These are phyloP conservation scores for Hypholoma fasciculare DNA, from an alignment of 768 basidiomycete species.

Conservation along the genomic window DNA sequence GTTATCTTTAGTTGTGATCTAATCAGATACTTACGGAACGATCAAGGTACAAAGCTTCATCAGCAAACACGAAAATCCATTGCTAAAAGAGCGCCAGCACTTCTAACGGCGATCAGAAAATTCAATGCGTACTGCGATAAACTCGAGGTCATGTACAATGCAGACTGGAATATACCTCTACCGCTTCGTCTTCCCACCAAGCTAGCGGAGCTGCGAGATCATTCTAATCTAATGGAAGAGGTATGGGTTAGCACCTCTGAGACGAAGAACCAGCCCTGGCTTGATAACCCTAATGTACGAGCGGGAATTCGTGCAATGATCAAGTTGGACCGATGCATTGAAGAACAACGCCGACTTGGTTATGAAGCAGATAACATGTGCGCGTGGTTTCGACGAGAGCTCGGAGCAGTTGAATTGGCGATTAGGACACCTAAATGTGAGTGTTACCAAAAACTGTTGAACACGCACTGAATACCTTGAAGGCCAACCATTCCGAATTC, in stretches of 20 bases:
- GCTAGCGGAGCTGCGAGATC: constrained; percentile 23
- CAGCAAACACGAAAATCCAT: constrained; percentile 29
- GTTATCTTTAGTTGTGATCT: background rate
- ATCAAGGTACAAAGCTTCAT: constrained; percentile 17
- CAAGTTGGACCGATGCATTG: constrained; percentile 24
- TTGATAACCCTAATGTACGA: constrained; percentile 28
- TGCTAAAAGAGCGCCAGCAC: constrained; percentile 26
- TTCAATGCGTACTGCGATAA: constrained; percentile 12
- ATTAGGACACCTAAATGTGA: constrained; percentile 18
- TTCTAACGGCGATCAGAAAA: constrained; percentile 28
- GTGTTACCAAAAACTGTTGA: constrained; percentile 3
- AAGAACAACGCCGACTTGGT: constrained; percentile 26
- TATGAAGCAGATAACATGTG: constrained; percentile 34
- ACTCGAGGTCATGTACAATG: constrained; percentile 19
- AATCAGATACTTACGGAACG: background rate
- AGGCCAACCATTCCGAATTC: background rate
- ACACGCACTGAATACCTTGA: background rate
- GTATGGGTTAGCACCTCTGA: constrained; percentile 31
- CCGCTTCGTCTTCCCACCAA: constrained; percentile 31
- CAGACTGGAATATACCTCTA: constrained; percentile 27
- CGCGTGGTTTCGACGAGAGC: constrained; percentile 31
- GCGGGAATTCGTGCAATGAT: constrained; percentile 31
- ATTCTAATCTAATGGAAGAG: constrained; percentile 33
- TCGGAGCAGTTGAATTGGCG: constrained; percentile 23
- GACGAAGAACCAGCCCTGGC: constrained; percentile 26